phyloP scores from a whole-genome alignment of 257 asterid genomes.

The Avicennia marina region DNA sequence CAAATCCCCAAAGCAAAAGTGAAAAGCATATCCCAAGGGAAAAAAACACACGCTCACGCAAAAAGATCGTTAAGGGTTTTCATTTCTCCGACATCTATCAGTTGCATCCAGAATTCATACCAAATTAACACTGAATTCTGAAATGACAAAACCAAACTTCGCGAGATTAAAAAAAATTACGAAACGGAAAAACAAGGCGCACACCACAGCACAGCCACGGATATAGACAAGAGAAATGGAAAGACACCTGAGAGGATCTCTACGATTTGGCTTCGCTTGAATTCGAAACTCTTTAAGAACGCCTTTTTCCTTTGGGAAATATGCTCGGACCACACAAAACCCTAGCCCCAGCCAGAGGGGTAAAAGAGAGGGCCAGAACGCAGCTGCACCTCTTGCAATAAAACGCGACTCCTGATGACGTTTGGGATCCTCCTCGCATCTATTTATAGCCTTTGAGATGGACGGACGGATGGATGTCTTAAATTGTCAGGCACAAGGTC shows the following conservation, averaged over 20 bases:
- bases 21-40: background rate
- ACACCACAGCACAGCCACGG: background rate
- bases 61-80: background rate
- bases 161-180: background rate
- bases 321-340: conserved; percentile 29
- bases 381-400: too few species aligned
- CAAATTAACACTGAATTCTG: conserved; percentile 1
- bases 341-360: conserved; percentile 23
- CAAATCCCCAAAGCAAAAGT: background rate
- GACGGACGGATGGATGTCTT: too few species aligned
- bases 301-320: background rate
- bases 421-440: too few species aligned
- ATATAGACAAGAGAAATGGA: background rate
- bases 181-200: background rate
- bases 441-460: too few species aligned
- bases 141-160: background rate
- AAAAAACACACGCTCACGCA: background rate
- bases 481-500: too few species aligned
- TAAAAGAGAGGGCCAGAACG: background rate
- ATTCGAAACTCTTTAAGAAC: conserved; percentile 1
- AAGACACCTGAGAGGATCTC: conserved; percentile 14
- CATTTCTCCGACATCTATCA: background rate
- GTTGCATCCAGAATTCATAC: background rate
- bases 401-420: too few species aligned
- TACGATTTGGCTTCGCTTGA: conserved; percentile 3